Conservation (phyloP, 306 rosid genomes). For the Trichosanthes truncata region DNA sequence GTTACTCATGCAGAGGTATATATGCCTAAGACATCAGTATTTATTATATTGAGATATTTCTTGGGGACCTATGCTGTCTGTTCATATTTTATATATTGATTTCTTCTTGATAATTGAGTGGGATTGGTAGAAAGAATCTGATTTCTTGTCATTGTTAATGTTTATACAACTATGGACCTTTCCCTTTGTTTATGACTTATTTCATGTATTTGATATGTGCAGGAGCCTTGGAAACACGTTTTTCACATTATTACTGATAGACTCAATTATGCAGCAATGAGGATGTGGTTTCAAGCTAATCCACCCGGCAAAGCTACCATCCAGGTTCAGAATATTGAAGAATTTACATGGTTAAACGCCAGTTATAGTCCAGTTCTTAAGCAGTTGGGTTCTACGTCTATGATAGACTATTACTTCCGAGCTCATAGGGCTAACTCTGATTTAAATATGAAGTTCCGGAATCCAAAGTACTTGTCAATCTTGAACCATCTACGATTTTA, state of each 20-base stretch:
- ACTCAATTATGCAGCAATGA: constrained; percentile 94
- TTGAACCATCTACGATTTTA: constrained; percentile 97
- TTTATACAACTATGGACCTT: constrained; percentile 6
- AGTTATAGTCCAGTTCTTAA: constrained; percentile 95
- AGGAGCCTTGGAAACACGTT: constrained; percentile 81
- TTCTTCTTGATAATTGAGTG: not conserved
- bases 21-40: not conserved
- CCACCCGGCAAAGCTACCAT: constrained; percentile 75
- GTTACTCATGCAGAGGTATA: constrained; percentile 62
- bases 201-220: constrained; percentile 19
- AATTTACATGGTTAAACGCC: constrained; percentile 88
- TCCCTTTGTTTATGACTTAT: constrained; percentile 12
- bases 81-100: not conserved
- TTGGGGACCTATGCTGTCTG: not conserved
- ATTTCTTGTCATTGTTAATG: not conserved
- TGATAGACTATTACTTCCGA: constrained; percentile 87
- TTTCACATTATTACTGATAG: constrained; percentile 88
- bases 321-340: constrained; percentile 84
- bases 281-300: constrained; percentile 94
- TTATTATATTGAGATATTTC: not conserved
- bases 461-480: constrained; percentile 92
- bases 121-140: not conserved
- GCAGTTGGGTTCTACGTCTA: constrained; percentile 77
- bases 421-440: constrained; percentile 76
- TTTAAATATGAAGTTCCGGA: constrained; percentile 79